Percentiles rank a stretch among this genome's conserved stretches.
phyloP scores from a whole-genome alignment of 2,329 filamentous ascomycete genomes.

The Cyanodermella asteris region DNA sequence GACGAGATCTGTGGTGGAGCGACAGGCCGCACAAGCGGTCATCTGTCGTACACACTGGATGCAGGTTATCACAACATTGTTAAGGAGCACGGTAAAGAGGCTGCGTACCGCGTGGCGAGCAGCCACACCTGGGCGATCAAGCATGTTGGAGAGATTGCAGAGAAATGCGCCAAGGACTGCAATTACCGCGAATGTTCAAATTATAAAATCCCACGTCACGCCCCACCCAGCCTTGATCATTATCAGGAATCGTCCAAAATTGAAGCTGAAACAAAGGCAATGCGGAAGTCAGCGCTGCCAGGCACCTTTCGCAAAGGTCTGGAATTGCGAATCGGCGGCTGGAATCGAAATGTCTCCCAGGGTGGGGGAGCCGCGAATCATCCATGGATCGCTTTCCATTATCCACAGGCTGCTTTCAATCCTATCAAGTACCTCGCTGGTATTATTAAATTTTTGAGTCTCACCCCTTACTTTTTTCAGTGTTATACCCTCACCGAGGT shows the following conservation, averaged over 20 bases:
- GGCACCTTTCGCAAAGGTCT: constrained; percentile 17
- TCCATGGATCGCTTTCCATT: too few species aligned
- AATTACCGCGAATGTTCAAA: constrained; percentile 30
- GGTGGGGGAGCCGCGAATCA: constrained; percentile 27
- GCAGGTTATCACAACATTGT: constrained; percentile 29
- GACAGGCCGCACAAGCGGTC: constrained; percentile 30
- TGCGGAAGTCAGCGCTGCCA: constrained; percentile 22
- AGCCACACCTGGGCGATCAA: constrained; percentile 33
- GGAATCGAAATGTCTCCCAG: constrained; percentile 29
- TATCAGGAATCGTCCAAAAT: constrained; percentile 24
- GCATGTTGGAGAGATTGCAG: constrained; percentile 27
- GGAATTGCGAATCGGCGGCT: constrained; percentile 29
- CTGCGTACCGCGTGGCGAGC: constrained; percentile 28
- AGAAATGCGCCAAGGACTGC: constrained; percentile 30
- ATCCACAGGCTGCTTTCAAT: constrained; percentile 31
- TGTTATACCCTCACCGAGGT: constrained; percentile 31
- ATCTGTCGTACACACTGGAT: constrained; percentile 32
- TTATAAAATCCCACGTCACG: constrained; percentile 29
- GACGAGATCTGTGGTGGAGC: constrained; percentile 31
- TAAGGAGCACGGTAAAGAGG: constrained; percentile 28
- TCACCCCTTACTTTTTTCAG: constrained; percentile 30
- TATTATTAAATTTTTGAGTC: constrained; percentile 27
- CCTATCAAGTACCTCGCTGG: constrained; percentile 34
- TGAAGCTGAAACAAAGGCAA: constrained; percentile 23
- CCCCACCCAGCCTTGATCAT: constrained; percentile 19